Base-by-base conservation (phyloP, 2,329 filamentous ascomycete genomes). In the Penicillium nordicum region DNA sequence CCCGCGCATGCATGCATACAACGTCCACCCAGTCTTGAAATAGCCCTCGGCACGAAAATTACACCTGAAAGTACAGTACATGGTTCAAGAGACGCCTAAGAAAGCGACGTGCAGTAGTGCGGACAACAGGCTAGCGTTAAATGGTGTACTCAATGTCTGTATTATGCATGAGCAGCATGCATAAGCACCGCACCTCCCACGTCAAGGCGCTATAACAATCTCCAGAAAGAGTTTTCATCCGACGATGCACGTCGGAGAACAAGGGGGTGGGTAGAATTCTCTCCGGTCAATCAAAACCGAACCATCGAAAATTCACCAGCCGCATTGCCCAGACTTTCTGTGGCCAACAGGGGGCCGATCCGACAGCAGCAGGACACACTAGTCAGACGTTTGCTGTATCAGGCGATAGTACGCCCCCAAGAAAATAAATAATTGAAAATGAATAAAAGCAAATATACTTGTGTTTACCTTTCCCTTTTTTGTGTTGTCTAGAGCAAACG, bases 401-500 rank as follows among this genome's bases (percentile, higher is more conserved):
- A 55, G 53, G 51, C 30, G n/a, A 54, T 43, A 41, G n/a, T 29
- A 43, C 30, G 29, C 51, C 51, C 21, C 36, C 7, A 16, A 10
- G 23, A 9, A 4, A 32, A 14, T 18, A 23, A 8, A 11, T 21
- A 2, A 3, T 21, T 3, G 18, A 4, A 7, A 18, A 21, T n/a
- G n/a, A n/a, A n/a, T n/a, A 32, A 14, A 11, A 8, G 6, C 23
- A 43, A 12, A 11, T 43, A 16, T 48, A 30, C 32, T 38, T 49
- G 11, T 50, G 41, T 44, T 47, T 46, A 34, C 8, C 23, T 45
- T 38, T 11, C 45, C 29, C 29, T 25, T 47, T 57, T 46, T 30
- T 21, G 25, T 10, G 30, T 34, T 53, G 50, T 53, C 50, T 57
- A 66, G 68, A 72, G 66, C 66, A 59, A 63, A 61, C 69, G 69